Evolutionary conservation across 768 basidiomycete species (phyloP).

Genomic region (Tremella mesenterica): DNA sequence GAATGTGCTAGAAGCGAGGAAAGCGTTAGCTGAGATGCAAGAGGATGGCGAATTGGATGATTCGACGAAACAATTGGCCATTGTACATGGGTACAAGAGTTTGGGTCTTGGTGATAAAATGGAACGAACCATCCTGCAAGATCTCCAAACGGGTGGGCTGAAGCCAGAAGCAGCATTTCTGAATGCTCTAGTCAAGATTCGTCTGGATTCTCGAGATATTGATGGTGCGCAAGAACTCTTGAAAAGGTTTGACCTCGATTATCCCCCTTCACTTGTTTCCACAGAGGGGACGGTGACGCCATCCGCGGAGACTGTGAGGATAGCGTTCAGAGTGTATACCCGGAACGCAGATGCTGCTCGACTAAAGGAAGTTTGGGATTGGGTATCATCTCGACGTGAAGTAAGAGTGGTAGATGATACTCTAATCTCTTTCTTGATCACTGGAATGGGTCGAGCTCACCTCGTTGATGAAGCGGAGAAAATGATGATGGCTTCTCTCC

Average conservation of each 20-base stretch:
- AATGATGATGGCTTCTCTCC: too few relatives aligned
- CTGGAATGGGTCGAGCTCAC: too few relatives aligned
- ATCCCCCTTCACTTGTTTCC: neutral
- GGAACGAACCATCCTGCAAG: conserved; percentile 13
- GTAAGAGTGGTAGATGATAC: too few relatives aligned
- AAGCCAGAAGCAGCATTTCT: conserved; percentile 7
- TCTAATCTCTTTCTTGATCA: too few relatives aligned
- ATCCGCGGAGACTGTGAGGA: neutral
- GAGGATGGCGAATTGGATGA: neutral
- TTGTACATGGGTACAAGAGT: conserved; percentile 15
- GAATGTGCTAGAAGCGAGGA: conserved; percentile 9
- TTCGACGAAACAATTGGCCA: conserved; percentile 13
- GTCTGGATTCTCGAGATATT: conserved; percentile 11
- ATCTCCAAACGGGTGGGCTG: conserved; percentile 8
- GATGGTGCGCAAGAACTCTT: conserved; percentile 5
- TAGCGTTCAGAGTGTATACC: neutral
- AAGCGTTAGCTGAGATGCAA: conserved; percentile 2
- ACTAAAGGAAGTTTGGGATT: neutral
- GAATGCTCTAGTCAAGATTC: conserved; percentile 11
- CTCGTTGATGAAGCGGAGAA: too few relatives aligned
- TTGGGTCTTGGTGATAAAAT: conserved; percentile 14
- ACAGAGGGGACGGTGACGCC: neutral
- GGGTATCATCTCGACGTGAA: too few relatives aligned
- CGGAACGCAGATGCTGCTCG: neutral
- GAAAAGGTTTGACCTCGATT: neutral